A percentile compares a stretch with the other conserved stretches of the same genome.
Evolutionary conservation across 257 asterid species (phyloP).

Genomic region (Capsicum chinense): DNA sequence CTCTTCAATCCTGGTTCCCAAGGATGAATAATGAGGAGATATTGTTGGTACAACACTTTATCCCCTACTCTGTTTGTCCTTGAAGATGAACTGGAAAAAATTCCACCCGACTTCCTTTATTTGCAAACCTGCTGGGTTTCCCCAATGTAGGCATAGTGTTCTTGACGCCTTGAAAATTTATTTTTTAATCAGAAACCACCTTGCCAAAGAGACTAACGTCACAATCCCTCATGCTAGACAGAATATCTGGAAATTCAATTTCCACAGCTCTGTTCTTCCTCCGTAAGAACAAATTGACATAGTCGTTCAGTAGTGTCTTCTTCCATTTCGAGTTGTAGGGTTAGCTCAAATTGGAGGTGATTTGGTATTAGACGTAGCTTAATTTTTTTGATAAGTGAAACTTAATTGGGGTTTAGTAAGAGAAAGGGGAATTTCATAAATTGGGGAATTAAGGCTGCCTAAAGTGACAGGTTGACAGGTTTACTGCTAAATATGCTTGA

Average conservation of each 20-base stretch:
- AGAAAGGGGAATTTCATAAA: no score
- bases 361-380: no score
- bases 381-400: no score
- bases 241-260: not conserved
- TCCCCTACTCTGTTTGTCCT: not conserved
- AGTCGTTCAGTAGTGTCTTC: not conserved
- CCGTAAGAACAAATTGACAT: not conserved
- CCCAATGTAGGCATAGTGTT: not conserved
- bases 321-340: no score
- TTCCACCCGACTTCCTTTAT: no score
- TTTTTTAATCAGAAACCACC: not conserved
- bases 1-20: not conserved
- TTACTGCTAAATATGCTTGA: no score
- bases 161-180: not conserved
- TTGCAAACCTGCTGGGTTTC: not conserved
- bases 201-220: not conserved
- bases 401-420: no score
- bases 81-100: not conserved
- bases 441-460: no score
- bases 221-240: not conserved
- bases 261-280: not conserved
- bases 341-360: no score
- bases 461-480: no score
- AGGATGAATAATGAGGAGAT: not conserved
- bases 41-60: not conserved